Base-by-base conservation (phyloP, 768 basidiomycete species). In the Leccinum subgranulosum region DNA sequence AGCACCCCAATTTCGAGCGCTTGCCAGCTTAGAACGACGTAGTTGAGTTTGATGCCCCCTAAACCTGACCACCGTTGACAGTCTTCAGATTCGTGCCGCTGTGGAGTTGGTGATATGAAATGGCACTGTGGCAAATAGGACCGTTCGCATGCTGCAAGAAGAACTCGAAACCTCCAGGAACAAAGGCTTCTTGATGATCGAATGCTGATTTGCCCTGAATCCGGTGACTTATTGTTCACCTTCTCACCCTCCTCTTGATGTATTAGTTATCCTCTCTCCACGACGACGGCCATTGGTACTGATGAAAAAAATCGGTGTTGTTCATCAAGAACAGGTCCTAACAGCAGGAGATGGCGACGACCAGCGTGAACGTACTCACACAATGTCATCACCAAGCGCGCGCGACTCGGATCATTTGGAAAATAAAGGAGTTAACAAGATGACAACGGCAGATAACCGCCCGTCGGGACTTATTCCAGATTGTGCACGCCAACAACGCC, bases 181-280 rank as follows among this genome's bases (percentile, higher is more conserved):
- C 4, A 54, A 15, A 17, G 54, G 57, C 54, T 58, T 50, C 48
- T 39, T 57, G 55, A 65, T 59, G 51, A 54, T 59, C 48, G 31
- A 45, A 54, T 51, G 9, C 34, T 34, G 51, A 52, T 53, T 41
- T 48, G 9, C 9, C 3, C 10, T 28, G 34, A 23, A 28, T 10
- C n/a, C 36, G 25, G 49, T 11, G 6, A 2, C 17, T 25, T 49
- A 9, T 25, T 51, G 43, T 46, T n/a, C 19, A 31, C 19, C 27
- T 12, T 23, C 14, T 11, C 19, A 6, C 2, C 10, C 19, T 39
- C 36, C n/a, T 12, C 41, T 43, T 43, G 11, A 39, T 23, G 23
- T 31, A 27, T 15, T 53, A 34, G 21, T 28, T 50, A 28, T 46
- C 14, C 6, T 6, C 47, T 21, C 8, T 14, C 14, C 33, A 17